phyloP scores from a whole-genome alignment of 1,284 basidiomycete genomes.

The Rhodotorula sp. region DNA sequence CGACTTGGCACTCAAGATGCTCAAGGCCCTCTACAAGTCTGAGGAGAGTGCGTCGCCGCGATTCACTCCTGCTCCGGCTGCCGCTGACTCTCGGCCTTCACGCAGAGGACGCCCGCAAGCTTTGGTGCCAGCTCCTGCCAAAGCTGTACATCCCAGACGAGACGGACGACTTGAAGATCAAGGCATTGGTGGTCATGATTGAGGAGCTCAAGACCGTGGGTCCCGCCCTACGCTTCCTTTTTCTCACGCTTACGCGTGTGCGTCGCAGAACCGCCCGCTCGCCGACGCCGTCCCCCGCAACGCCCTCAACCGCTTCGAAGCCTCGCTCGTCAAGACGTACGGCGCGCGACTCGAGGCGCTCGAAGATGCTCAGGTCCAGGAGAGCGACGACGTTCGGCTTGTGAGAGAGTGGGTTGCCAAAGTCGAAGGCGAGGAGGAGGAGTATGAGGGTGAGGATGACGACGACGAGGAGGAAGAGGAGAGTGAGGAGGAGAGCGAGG shows the following conservation, averaged over 20 bases:
- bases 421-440: constrained; percentile 18
- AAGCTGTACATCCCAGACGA: constrained; percentile 74
- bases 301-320: constrained; percentile 54
- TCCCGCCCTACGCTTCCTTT: not conserved
- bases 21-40: constrained; percentile 59
- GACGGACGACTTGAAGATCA: constrained; percentile 55
- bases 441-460: not conserved
- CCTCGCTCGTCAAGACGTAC: constrained; percentile 29
- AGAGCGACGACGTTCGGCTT: constrained; percentile 8
- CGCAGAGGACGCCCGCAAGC: constrained; percentile 75
- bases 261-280: constrained; percentile 65
- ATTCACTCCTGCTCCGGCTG: constrained; percentile 43
- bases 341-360: constrained; percentile 20
- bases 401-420: constrained; percentile 18
- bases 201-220: constrained; percentile 38
- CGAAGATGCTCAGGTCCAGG: constrained; percentile 24
- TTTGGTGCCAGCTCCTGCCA: constrained; percentile 71
- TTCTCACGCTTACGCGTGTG: too few species aligned
- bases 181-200: constrained; percentile 34
- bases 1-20: constrained; percentile 72
- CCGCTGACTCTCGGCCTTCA: constrained; percentile 39
- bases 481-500: constrained; percentile 2
- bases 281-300: constrained; percentile 69
- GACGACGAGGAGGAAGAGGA: constrained; percentile 8
- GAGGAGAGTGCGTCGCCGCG: constrained; percentile 51